phyloP scores from a whole-genome alignment of 2,329 filamentous ascomycete genomes.

The Penicillium nordicum region DNA sequence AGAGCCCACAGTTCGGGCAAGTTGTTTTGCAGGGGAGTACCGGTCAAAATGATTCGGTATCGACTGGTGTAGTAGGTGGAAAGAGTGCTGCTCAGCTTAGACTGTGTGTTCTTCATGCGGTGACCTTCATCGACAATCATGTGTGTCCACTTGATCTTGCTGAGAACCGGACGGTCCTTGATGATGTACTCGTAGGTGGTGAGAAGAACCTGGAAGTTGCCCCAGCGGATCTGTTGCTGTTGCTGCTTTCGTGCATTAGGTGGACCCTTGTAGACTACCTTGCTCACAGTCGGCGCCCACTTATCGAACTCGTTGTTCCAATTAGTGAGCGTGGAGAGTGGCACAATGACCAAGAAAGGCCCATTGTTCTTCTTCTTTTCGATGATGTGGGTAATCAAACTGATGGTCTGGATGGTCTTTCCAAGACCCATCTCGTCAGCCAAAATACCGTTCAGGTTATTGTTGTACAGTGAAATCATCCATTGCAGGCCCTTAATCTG shows the following conservation, averaged over 20 bases:
- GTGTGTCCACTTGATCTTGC: constrained; percentile 99
- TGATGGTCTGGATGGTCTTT: constrained; percentile 99
- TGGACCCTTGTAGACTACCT: constrained; percentile 95
- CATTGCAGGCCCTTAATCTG: constrained; percentile 97
- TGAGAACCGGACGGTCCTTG: constrained; percentile 90
- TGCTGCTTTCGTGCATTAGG: constrained; percentile 83
- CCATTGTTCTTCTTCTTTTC: constrained; percentile 90
- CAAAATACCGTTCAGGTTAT: constrained; percentile 97
- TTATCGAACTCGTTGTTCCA: constrained; percentile 99
- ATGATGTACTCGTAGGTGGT: constrained; percentile 99
- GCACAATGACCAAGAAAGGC: constrained; percentile 94
- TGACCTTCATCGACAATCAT: constrained; percentile 99
- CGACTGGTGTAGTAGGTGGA: constrained; percentile 92
- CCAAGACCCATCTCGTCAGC: constrained; percentile 99
- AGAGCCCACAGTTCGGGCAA: constrained; percentile 93
- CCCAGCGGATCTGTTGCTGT: constrained; percentile 89
- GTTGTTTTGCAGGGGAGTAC: constrained; percentile 96
- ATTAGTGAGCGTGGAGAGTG: constrained; percentile 93
- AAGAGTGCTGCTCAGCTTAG: constrained; percentile 91
- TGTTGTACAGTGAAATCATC: constrained; percentile 99
- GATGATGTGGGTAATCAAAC: constrained; percentile 93
- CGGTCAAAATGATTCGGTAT: constrained; percentile 93
- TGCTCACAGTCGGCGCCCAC: constrained; percentile 84
- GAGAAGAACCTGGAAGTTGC: constrained; percentile 90
- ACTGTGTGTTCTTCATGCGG: constrained; percentile 98